Evolutionary conservation across 192 early-diverging fungal genomes (phyloP), one percentile per base, ranked within the genome.

Genomic region (Mortierella claussenii): DNA sequence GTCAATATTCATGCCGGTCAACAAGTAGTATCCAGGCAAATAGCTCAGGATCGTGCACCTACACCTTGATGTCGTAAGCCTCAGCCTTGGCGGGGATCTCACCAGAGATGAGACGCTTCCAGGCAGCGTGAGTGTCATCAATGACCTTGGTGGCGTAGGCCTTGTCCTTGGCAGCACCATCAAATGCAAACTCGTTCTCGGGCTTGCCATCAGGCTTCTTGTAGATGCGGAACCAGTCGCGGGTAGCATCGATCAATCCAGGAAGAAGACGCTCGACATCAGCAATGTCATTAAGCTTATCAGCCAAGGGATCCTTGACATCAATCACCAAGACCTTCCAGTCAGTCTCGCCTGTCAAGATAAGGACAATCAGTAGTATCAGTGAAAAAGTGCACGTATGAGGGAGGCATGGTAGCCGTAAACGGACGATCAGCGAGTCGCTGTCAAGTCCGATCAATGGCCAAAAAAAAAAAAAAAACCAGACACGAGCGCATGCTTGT

Each of bases 151-250:
- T 86, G 61, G 97, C 94, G 74, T 97, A 99, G 46, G 87, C 54
- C 73, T 84, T 89, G 83, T 92, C 88, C 84, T 92, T 92, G 78
- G 91, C 90, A 66, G 89, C 90, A 63, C 92, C 93, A 63, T 86
- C 86, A 85, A 99, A 99, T 44, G 97, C 97, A 88, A 99, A 98
- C 86, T 94, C 89, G 90, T 99, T 99, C 86, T 97, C 96, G 64
- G 95, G 96, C 90, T 98, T 98, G 78, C 96, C 97, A 89, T 99
- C 97, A 56, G 97, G 97, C 76, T 97, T 98, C 87, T 99, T 98
- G 94, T 99, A 98, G 85, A 97, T 96, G 78, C 96, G 93, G 96
- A 99, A 99, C 97, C 97, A 99, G 80, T 98, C 97, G 83, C 96
- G 96, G 44, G 95, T 97, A 48, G 97, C 97, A 58, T 94, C 90